Percentiles rank a stretch among this genome's conserved stretches.
Conservation (phyloP, 2,329 filamentous ascomycete species). For the Arthrinium puccinioides region DNA sequence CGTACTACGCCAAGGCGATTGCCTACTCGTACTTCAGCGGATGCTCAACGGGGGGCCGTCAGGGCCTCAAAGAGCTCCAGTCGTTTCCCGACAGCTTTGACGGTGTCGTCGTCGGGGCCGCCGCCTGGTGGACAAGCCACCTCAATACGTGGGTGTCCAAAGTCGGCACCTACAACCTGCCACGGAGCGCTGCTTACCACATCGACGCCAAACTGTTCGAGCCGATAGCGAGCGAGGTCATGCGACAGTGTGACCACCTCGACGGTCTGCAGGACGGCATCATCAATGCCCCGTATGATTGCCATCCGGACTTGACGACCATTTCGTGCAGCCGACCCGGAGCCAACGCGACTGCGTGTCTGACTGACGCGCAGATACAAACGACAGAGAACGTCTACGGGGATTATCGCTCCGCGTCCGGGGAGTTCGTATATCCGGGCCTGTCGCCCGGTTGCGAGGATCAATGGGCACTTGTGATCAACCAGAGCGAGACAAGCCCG, state of each 20-base stretch:
- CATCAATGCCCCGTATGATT: conserved; percentile 36
- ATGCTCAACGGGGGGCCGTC: conserved; percentile 51
- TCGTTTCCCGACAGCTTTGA: conserved; percentile 49
- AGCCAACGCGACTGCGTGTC: conserved; percentile 25
- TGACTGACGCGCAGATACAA: conserved; percentile 33
- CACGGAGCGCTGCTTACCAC: conserved; percentile 33
- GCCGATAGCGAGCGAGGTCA: conserved; percentile 27
- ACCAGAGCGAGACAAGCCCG: conserved; percentile 17
- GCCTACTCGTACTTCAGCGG: conserved; percentile 47
- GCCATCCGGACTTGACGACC: conserved; percentile 33
- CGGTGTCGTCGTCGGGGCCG: conserved; percentile 42
- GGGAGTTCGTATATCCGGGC: conserved; percentile 30
- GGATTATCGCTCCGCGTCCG: conserved; percentile 18
- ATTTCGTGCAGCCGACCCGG: conserved; percentile 27
- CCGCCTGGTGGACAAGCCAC: conserved; percentile 44
- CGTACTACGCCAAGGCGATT: conserved; percentile 36
- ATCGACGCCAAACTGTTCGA: conserved; percentile 39
- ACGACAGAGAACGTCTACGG: conserved; percentile 24
- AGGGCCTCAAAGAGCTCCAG: conserved; percentile 47
- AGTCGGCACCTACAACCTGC: conserved; percentile 39
- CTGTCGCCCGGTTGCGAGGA: conserved; percentile 40
- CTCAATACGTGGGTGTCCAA: conserved; percentile 34
- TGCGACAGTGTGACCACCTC: conserved; percentile 41
- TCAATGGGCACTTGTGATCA: conserved; percentile 24
- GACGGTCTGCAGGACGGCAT: conserved; percentile 44